phyloP scores from a whole-genome alignment of 805 yeast species.

The Kuraishia ogatae region DNA sequence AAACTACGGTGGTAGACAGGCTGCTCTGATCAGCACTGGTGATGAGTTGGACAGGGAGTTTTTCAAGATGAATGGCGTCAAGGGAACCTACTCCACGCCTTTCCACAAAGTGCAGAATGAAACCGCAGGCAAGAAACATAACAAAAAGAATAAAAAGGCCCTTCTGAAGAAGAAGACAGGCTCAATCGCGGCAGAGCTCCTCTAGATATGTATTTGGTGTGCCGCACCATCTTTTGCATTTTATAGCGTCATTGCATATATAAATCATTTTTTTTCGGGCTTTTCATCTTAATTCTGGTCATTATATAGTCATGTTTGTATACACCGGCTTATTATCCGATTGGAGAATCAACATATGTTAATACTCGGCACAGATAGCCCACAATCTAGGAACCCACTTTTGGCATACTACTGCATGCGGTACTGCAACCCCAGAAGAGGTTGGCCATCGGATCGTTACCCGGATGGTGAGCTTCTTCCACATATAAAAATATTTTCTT shows the following conservation, averaged over 20 bases:
- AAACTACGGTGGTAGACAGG: slow-evolving; percentile 76
- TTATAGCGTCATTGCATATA: not conserved
- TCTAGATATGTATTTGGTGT: not conserved
- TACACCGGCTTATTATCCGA: too few species aligned
- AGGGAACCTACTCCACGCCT: slow-evolving; percentile 60
- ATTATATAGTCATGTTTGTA: too few species aligned
- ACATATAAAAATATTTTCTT: not conserved
- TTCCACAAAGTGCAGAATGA: slow-evolving; percentile 48
- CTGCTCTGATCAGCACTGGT: slow-evolving; percentile 69
- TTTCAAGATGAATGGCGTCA: slow-evolving; percentile 57
- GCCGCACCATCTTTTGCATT: not conserved
- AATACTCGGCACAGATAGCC: too few species aligned
- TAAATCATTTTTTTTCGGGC: too few species aligned
- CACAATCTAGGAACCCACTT: too few species aligned
- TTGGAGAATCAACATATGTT: too few species aligned
- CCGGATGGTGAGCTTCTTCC: not conserved
- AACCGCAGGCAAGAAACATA: slow-evolving; percentile 45
- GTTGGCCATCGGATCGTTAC: not conserved
- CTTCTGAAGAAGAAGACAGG: slow-evolving; percentile 1
- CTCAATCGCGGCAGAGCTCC: not conserved
- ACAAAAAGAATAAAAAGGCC: slow-evolving; percentile 42
- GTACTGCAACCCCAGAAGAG: not conserved
- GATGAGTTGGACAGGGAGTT: slow-evolving; percentile 82
- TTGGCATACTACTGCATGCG: too few species aligned
- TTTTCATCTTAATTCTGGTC: too few species aligned